Evolutionary conservation across 148 eudicot species (phyloP).

Genomic region (Fagopyrum tataricum): DNA sequence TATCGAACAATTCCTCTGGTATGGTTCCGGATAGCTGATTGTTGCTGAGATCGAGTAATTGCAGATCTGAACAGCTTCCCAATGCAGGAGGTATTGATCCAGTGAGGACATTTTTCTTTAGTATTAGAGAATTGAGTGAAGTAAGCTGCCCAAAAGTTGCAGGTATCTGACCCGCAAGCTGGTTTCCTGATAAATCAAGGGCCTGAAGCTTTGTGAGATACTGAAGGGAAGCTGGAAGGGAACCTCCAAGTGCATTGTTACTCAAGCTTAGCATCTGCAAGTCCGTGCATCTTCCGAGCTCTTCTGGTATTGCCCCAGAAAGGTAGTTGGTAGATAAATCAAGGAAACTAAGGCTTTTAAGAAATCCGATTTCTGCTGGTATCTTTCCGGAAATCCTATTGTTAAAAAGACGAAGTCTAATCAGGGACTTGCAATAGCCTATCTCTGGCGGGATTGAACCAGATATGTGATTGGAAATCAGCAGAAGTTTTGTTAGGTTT

Average conservation of each 20-base stretch:
- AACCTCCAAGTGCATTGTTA: constrained; percentile 52
- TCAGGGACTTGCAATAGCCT: constrained; percentile 49
- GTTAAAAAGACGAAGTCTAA: constrained; percentile 48
- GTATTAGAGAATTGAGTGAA: constrained; percentile 44
- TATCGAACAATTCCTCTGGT: constrained; percentile 43
- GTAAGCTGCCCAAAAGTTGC: constrained; percentile 40
- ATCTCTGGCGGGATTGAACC: constrained; percentile 71
- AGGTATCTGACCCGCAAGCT: constrained; percentile 50
- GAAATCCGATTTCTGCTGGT: constrained; percentile 59
- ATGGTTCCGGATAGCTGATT: constrained; percentile 48
- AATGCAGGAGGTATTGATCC: constrained; percentile 54
- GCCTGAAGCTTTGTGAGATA: constrained; percentile 50
- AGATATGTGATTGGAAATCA: constrained; percentile 65
- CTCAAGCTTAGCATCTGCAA: constrained; percentile 74
- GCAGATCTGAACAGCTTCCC: constrained; percentile 57
- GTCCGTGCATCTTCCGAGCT: constrained; percentile 46
- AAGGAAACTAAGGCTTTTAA: constrained; percentile 50
- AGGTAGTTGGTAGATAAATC: constrained; percentile 62
- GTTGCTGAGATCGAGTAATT: constrained; percentile 66
- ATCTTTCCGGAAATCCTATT: constrained; percentile 59
- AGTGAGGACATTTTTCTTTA: constrained; percentile 42
- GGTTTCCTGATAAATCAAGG: constrained; percentile 61
- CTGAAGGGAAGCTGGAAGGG: constrained; percentile 46
- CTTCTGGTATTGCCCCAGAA: constrained; percentile 51
- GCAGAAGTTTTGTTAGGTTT: constrained; percentile 63